Evolutionary conservation across 129 eudicot species (phyloP), one percentile per base, ranked within the genome.

Genomic region (Daucus carota): DNA sequence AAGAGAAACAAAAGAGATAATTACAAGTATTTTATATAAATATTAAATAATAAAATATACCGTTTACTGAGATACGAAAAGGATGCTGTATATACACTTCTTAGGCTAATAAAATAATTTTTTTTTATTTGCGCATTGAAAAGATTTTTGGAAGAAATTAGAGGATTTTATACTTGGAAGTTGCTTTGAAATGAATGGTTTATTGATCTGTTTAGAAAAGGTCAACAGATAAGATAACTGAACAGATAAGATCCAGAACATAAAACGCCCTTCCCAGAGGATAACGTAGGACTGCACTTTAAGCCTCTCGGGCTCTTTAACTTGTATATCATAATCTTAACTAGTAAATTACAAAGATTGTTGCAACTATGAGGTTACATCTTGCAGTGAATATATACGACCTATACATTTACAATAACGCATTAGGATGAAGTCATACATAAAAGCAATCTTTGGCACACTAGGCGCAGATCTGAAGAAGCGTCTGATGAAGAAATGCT

Each of bases 371-470:
- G 14, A 63, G 13, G 29, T 29, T 63, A 63, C 38, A n/a, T n/a
- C n/a, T n/a, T n/a, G n/a, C n/a, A 13, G 14, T 3, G 13, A 57
- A 57, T 24, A 8, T 57, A n/a, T 31, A 57, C 65, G 24, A 57
- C 18, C 2, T 63, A 63, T 63, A 63, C 70, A 63, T 20, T 1
- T 36, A 18, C 43, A 3, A 7, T 1, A 5, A 6, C 47, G 45
- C 11, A 3, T 70, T 75, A 77, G n/a, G 75, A 32, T 40, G 75
- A 80, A 50, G 92, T 93, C 78, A 90, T 43, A 70, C 98, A 93
- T 45, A 80, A 62, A 80, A 93, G 92, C 81, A 93, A 81, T 71
- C 87, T 88, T 75, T 80, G 75, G 80, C 92, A 90, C 73, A 88
- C 62, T 78, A 83, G 90, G 71, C 88, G 81, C 76, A 93, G 82